Base-by-base conservation (phyloP, 139 green algal species). In the Klebsormidium nitens region DNA sequence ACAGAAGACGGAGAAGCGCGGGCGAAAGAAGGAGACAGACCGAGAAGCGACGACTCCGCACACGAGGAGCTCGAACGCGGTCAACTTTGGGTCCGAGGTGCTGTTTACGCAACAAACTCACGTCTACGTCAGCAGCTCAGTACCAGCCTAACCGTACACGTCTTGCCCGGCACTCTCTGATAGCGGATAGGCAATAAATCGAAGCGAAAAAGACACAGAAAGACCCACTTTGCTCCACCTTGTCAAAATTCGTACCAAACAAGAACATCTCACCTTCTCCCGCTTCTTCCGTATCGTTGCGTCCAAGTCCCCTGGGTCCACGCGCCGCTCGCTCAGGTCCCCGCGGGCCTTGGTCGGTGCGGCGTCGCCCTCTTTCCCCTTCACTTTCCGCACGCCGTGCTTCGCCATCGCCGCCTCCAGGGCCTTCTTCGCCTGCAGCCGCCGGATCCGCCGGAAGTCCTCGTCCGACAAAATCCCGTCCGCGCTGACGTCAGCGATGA, bases 381-480 rank as follows among this genome's bases (percentile, higher is more conserved):
- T 71, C 6, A 8, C 39, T 11, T 66, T 78, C 82, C 90, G 89
- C n/a, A 96, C 63, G 28, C 91, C 91, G 66, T 93, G 84, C 74
- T 91, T 91, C 44, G 75, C 48, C 82, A 97, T 83, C 0, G 87
- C 83, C 0, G 65, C 64, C 36, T 92, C 80, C 37, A 95, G 79
- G 66, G 90, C 58, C 69, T 60, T 67, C 46, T 79, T 77, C 2
- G 56, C 37, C 38, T 89, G 71, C 23, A 86, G 69, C 14, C 75
- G 73, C 73, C 74, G 74, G 71, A 96, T 96, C 50, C 81, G 75
- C 23, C 83, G 82, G 78, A 96, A 96, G 80, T 96, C 91, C 60
- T 94, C 87, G 19, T 83, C 71, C 6, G 77, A 89, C 36, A 96
- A 71, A 50, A 96, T 88, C 35, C 89, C 78, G 23, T 84, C 85